These are phyloP conservation scores for Hypoxylon sp. DNA, from an alignment of 2,329 filamentous ascomycete species.

Conservation along the genomic window DNA sequence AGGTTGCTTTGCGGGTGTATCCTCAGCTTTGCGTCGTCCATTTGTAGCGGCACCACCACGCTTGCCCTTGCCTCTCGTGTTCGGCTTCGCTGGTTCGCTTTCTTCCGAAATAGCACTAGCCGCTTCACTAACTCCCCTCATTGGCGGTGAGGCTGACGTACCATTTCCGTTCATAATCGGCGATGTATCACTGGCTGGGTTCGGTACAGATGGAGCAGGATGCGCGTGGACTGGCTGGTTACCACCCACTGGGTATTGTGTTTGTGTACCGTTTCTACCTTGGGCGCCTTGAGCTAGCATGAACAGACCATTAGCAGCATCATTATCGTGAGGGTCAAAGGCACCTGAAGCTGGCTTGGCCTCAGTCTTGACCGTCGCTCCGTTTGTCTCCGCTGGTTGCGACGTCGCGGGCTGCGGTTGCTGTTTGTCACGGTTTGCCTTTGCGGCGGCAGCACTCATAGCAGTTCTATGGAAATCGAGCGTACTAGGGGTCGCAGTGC, in stretches of 20 bases:
- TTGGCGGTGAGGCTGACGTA: slow-evolving; percentile 59
- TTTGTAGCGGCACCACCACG: slow-evolving; percentile 68
- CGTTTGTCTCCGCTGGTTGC: slow-evolving; percentile 68
- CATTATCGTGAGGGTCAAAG: slow-evolving; percentile 91
- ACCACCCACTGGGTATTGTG: slow-evolving; percentile 61
- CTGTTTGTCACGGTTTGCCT: slow-evolving; percentile 62
- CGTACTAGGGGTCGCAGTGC: slow-evolving; percentile 88
- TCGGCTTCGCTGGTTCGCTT: slow-evolving; percentile 75
- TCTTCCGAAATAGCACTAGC: slow-evolving; percentile 80
- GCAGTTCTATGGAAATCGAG: slow-evolving; percentile 96
- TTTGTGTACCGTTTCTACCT: slow-evolving; percentile 65
- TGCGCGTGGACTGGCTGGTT: slow-evolving; percentile 65
- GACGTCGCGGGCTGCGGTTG: slow-evolving; percentile 59
- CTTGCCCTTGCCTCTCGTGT: slow-evolving; percentile 77
- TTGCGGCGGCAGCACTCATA: slow-evolving; percentile 80
- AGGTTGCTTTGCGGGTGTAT: slow-evolving; percentile 71
- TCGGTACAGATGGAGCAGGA: slow-evolving; percentile 55
- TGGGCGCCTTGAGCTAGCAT: slow-evolving; percentile 83
- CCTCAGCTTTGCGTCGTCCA: slow-evolving; percentile 84
- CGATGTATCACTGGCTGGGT: slow-evolving; percentile 60
- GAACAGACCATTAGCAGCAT: slow-evolving; percentile 93
- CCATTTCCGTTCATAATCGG: slow-evolving; percentile 67
- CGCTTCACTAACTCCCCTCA: slow-evolving; percentile 73
- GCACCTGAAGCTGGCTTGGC: slow-evolving; percentile 70
- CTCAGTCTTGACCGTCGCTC: slow-evolving; percentile 61